These are phyloP conservation scores for Rhododendron griersonianum DNA, from an alignment of 148 eudicot genomes.

Conservation along the genomic window DNA sequence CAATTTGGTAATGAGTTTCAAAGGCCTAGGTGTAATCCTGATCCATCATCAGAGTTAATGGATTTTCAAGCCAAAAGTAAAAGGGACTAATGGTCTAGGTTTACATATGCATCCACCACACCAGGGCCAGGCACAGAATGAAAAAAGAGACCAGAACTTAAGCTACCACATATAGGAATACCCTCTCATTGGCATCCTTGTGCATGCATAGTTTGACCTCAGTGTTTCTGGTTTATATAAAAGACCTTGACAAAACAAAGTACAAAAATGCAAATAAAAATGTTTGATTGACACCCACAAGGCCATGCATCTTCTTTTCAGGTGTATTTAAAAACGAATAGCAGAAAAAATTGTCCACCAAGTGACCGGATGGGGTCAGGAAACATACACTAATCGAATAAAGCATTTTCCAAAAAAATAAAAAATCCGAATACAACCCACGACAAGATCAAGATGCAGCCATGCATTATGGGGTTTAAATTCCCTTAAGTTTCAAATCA, in stretches of 20 bases:
- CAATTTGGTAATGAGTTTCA: slow-evolving; percentile 2
- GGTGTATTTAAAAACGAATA: neutral
- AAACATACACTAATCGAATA: neutral
- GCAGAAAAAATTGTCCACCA: neutral
- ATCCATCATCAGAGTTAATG: neutral
- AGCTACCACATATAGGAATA: neutral
- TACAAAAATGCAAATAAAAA: neutral
- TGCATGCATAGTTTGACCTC: neutral
- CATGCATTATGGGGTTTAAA: neutral
- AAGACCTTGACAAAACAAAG: neutral
- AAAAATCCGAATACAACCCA: neutral
- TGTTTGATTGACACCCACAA: neutral
- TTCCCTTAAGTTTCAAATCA: neutral
- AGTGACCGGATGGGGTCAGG: neutral
- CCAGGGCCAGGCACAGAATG: neutral
- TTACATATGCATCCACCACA: neutral
- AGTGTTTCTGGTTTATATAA: neutral
- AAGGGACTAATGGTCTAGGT: neutral
- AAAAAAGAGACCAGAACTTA: neutral
- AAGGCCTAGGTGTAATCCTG: neutral
- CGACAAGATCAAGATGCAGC: neutral
- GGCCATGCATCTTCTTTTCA: neutral
- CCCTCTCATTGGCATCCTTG: neutral
- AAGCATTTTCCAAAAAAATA: neutral
- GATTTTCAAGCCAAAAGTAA: neutral